Percentiles rank a stretch among this genome's conserved stretches.
Conservation (phyloP, 352 stramenopile genomes). For the Globisporangium polare region DNA sequence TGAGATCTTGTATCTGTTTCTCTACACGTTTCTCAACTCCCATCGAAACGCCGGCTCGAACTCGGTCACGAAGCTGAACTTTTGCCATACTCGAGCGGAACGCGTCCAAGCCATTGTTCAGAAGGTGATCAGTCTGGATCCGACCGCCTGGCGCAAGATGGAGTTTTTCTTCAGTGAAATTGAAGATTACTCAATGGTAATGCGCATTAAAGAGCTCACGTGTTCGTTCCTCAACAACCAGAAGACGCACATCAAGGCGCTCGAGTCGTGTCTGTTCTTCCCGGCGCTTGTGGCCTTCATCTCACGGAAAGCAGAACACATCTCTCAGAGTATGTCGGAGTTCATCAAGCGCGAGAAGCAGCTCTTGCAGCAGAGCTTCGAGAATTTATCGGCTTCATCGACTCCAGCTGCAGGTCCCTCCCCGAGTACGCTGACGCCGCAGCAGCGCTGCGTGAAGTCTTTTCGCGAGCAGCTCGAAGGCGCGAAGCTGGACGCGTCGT, state of each 20-base stretch:
- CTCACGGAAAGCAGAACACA: constrained; percentile 12
- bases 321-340: constrained; percentile 8
- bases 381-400: not conserved
- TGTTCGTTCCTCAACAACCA: constrained; percentile 6
- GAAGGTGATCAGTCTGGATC: constrained; percentile 13
- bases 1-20: constrained; percentile 17
- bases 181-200: constrained; percentile 4
- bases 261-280: constrained; percentile 17
- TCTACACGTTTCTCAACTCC: constrained; percentile 18
- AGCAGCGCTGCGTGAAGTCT: not conserved
- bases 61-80: constrained; percentile 14
- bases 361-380: not conserved
- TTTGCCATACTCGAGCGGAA: constrained; percentile 13
- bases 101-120: constrained; percentile 10
- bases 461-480: not conserved
- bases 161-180: constrained; percentile 16
- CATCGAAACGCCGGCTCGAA: constrained; percentile 9
- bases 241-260: constrained; percentile 6
- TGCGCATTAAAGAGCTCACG: constrained; percentile 14
- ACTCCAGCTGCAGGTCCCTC: not conserved
- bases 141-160: constrained; percentile 7
- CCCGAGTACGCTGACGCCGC: not conserved
- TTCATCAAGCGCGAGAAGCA: constrained; percentile 3
- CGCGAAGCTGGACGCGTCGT: not conserved
- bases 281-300: constrained; percentile 7